Conservation (phyloP, 2,329 filamentous ascomycete species). For the Neofusicoccum parvum region DNA sequence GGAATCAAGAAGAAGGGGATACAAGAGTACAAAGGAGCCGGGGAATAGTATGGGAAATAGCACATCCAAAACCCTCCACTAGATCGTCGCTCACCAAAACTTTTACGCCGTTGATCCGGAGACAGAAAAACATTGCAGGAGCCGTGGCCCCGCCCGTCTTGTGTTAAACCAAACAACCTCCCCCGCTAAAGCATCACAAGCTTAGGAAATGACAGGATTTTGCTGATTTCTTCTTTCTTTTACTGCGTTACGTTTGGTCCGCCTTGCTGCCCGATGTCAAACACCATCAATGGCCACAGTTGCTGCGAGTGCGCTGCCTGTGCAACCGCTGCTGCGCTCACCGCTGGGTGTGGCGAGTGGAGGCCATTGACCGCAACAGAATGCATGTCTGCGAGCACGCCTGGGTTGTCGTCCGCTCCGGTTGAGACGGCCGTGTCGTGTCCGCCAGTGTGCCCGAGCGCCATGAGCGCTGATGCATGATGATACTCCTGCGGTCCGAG, state of each 20-base stretch:
- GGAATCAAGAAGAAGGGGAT: not conserved
- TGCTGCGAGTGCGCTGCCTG: constrained; percentile 21
- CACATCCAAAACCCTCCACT: not conserved
- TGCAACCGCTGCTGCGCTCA: constrained; percentile 20
- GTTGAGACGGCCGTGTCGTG: constrained; percentile 1
- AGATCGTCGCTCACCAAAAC: not conserved
- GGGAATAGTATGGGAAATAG: not conserved
- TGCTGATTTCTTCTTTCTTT: not conserved
- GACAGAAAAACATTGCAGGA: not conserved
- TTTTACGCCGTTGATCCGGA: constrained; percentile 12
- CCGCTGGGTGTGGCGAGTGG: constrained; percentile 16
- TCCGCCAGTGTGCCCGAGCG: constrained; percentile 26
- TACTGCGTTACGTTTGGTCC: constrained; percentile 2
- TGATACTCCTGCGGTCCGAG: constrained; percentile 30
- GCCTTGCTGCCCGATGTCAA: constrained; percentile 20
- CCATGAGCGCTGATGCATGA: constrained; percentile 43
- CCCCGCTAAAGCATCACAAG: not conserved
- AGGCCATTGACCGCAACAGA: constrained; percentile 5
- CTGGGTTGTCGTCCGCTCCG: not conserved
- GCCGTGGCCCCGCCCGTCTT: not conserved
- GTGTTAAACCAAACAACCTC: constrained; percentile 3
- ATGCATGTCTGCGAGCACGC: constrained; percentile 14
- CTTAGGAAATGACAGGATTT: not conserved
- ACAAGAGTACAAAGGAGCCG: constrained; percentile 1
- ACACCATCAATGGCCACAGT: constrained; percentile 22